Evolutionary conservation across 805 yeast genomes (phyloP).

Genomic region (Yamadazyma nakazawae): DNA sequence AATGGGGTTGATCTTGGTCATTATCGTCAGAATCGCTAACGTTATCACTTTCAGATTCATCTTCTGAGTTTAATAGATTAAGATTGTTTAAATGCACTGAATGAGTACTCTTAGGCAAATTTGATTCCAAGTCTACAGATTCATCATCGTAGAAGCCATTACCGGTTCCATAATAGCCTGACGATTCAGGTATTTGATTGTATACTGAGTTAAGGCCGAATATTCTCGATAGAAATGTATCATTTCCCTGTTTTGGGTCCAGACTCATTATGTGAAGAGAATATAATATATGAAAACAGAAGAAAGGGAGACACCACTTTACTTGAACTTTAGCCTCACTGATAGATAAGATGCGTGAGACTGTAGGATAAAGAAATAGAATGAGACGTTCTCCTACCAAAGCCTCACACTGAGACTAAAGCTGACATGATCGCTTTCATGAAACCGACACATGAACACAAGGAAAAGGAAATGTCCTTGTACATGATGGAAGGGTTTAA

Average conservation of each 20-base stretch:
- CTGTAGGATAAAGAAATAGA: neutral
- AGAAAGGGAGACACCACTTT: too few relatives aligned
- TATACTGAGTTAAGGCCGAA: slow-evolving; percentile 52
- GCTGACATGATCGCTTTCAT: too few relatives aligned
- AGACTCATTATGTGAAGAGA: neutral
- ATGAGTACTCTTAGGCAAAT: slow-evolving; percentile 1
- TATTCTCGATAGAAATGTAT: slow-evolving; percentile 62
- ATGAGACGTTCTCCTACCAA: too few relatives aligned
- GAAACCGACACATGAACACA: too few relatives aligned
- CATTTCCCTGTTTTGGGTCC: slow-evolving; percentile 15
- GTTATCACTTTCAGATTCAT: neutral
- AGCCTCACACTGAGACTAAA: too few relatives aligned
- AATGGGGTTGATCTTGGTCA: neutral
- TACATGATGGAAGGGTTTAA: too few relatives aligned
- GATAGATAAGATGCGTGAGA: neutral
- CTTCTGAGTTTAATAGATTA: slow-evolving; percentile 7
- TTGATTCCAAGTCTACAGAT: slow-evolving; percentile 24
- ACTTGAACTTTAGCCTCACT: neutral
- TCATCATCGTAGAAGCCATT: slow-evolving; percentile 6
- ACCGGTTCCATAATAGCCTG: slow-evolving; percentile 22
- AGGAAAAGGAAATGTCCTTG: too few relatives aligned
- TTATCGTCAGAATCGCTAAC: neutral
- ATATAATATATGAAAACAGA: neutral
- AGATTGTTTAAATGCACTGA: slow-evolving; percentile 4
- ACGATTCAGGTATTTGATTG: slow-evolving; percentile 3